Conservation (phyloP, 495 filamentous ascomycete genomes). For the Tuber magnatum region DNA sequence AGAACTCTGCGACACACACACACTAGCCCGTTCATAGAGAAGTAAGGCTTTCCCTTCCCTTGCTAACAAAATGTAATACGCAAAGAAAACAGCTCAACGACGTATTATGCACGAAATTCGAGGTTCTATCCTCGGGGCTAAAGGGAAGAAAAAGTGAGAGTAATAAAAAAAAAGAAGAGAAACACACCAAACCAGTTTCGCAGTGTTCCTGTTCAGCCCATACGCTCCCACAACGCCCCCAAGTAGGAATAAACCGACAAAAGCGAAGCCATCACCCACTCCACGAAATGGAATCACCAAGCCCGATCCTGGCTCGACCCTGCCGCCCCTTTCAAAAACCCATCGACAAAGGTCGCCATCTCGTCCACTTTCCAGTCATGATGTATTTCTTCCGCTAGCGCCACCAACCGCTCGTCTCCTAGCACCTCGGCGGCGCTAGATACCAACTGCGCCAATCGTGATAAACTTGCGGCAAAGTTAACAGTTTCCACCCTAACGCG, state of each 20-base stretch:
- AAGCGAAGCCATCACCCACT: neutral
- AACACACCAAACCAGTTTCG: neutral
- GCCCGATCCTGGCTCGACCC: neutral
- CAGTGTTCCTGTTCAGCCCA: neutral
- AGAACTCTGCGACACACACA: neutral
- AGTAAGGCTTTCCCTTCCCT: neutral
- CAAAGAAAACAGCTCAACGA: neutral
- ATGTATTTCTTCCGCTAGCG: conserved; percentile 28
- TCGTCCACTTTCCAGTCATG: conserved; percentile 34
- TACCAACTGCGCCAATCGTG: conserved; percentile 19
- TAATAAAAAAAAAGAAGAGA: neutral
- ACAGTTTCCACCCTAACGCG: neutral
- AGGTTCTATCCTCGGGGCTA: neutral
- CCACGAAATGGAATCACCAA: neutral
- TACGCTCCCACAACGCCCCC: neutral
- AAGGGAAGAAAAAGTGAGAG: neutral
- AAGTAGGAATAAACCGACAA: neutral
- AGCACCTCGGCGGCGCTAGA: conserved; percentile 20
- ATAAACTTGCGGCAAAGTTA: conserved; percentile 21
- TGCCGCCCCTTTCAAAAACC: conserved; percentile 29
- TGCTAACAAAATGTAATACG: neutral
- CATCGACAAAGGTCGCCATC: conserved; percentile 33
- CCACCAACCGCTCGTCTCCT: conserved; percentile 20
- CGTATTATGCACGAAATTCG: neutral
- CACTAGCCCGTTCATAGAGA: neutral